phyloP scores from a whole-genome alignment of 108 stramenopile species.

The Parietichytrium sp. region DNA sequence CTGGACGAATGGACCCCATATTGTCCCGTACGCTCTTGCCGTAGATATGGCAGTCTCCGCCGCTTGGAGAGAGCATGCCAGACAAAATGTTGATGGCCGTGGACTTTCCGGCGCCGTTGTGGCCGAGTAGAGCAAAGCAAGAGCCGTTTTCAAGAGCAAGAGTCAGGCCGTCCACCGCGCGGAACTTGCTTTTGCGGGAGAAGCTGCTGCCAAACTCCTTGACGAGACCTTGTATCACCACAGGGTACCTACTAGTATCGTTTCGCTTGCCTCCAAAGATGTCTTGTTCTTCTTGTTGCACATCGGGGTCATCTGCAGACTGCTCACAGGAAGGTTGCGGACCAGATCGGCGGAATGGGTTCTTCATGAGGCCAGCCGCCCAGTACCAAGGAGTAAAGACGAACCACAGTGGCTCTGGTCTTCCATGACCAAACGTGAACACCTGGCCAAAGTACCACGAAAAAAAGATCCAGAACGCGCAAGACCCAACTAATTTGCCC shows the following conservation, averaged over 20 bases:
- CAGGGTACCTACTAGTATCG: constrained; percentile 59
- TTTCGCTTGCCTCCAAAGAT: constrained; percentile 50
- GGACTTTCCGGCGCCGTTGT: constrained; percentile 78
- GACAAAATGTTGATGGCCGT: constrained; percentile 72
- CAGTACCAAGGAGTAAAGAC: constrained; percentile 71
- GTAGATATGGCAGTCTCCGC: constrained; percentile 62
- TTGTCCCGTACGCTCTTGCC: constrained; percentile 26
- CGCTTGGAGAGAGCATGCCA: constrained; percentile 67
- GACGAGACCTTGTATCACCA: constrained; percentile 76
- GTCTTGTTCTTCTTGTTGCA: constrained; percentile 41
- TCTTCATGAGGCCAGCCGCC: constrained; percentile 39
- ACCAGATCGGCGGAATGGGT: not conserved
- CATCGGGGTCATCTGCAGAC: constrained; percentile 64
- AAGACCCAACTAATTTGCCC: too few relatives aligned
- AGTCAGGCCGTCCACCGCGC: constrained; percentile 35
- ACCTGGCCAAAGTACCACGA: constrained; percentile 84
- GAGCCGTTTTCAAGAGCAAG: constrained; percentile 45
- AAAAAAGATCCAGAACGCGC: too few relatives aligned
- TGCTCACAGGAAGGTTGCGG: not conserved
- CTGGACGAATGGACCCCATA: constrained; percentile 33
- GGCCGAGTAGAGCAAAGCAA: constrained; percentile 56
- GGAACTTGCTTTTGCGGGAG: constrained; percentile 66
- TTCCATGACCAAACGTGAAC: constrained; percentile 75
- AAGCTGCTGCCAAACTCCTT: constrained; percentile 74
- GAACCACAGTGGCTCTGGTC: constrained; percentile 76